Evolutionary conservation across 805 yeast genomes (phyloP), one percentile per base, ranked within the genome.

Genomic region (Saccharomyces mikatae): DNA sequence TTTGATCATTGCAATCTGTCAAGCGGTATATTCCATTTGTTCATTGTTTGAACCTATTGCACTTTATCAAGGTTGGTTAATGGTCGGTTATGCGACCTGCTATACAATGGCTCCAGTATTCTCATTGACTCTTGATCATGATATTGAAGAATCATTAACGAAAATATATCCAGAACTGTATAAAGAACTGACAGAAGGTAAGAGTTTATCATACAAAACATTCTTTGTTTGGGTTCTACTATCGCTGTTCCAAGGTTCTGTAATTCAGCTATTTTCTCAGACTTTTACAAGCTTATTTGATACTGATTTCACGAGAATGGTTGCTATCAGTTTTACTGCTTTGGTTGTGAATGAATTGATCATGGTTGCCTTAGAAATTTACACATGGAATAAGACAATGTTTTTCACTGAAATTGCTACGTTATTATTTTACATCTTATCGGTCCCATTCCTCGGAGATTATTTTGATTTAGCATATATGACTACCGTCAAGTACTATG

Each of bases 51-150:
- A 91, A 69, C 99, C 99, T 1, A 75, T 94, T 57, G 98, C 98
- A 0, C 75, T 94, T 52, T 89, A 87, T 67, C 92, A 94, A 68
- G 99, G 99, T 2, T 92, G 96, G 86, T 76, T 94, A 49, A 90
- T 94, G 97, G 99, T 94, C 47, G 99, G 99, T 1, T 94, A 94
- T 71, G 96, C 98, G 1, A 94, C 99, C 0, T 79, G 89, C 52
- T 94, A 94, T 71, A 94, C 99, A 0, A 94, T 94, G 99, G 90
- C 92, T 54, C 99, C 99, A 0, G 98, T 94, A 1, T 94, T 94
- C 64, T 88, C 97, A 0, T 73, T 94, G 60, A 96, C 95, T 0
- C 77, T 89, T 49, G 98, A 94, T 68, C 82, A 84, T 53, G 99
- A 94, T 68, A 91, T 94, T 49, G 90, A 84, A 62, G 97, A 90